A percentile compares a stretch with the other conserved stretches of the same genome.
Conservation (phyloP, 495 filamentous ascomycete species). For the Aspergillus sclerotioniger region DNA sequence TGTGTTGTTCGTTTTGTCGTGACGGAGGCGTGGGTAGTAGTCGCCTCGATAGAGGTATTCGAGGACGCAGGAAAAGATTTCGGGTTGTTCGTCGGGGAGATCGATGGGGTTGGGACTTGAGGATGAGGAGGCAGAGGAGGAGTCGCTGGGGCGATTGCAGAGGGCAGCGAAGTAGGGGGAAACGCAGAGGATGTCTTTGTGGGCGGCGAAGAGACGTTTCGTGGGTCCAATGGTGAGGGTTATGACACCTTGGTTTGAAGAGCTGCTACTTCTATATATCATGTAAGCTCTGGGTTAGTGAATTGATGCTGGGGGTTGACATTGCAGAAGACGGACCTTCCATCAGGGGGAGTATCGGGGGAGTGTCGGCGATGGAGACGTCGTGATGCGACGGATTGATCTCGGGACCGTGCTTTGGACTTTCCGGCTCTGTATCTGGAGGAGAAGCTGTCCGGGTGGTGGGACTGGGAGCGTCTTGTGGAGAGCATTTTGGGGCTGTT, state of each 20-base stretch:
- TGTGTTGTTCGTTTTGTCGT: conserved; percentile 63
- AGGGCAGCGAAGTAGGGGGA: conserved; percentile 70
- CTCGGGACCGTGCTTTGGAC: conserved; percentile 30
- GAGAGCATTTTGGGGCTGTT: conserved; percentile 27
- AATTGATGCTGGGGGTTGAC: not conserved
- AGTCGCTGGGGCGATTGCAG: conserved; percentile 12
- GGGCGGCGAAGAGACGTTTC: conserved; percentile 83
- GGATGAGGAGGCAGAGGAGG: conserved; percentile 14
- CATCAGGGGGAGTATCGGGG: conserved; percentile 35
- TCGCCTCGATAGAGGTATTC: conserved; percentile 95
- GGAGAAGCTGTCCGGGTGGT: conserved; percentile 40
- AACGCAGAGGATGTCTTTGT: conserved; percentile 76
- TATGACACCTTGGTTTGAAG: conserved; percentile 68
- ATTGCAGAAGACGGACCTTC: conserved; percentile 27
- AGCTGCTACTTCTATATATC: conserved; percentile 35
- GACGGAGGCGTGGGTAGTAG: conserved; percentile 75
- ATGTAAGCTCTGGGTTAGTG: conserved; percentile 4
- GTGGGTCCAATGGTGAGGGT: conserved; percentile 76
- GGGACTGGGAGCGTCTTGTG: conserved; percentile 26
- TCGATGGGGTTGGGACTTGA: conserved; percentile 54
- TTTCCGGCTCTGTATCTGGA: conserved; percentile 49
- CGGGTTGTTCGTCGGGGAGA: conserved; percentile 81
- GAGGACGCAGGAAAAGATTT: conserved; percentile 85
- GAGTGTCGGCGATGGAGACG: conserved; percentile 28
- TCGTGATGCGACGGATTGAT: conserved; percentile 25